Conservation (phyloP, 306 rosid species). For the Malus orientalis region DNA sequence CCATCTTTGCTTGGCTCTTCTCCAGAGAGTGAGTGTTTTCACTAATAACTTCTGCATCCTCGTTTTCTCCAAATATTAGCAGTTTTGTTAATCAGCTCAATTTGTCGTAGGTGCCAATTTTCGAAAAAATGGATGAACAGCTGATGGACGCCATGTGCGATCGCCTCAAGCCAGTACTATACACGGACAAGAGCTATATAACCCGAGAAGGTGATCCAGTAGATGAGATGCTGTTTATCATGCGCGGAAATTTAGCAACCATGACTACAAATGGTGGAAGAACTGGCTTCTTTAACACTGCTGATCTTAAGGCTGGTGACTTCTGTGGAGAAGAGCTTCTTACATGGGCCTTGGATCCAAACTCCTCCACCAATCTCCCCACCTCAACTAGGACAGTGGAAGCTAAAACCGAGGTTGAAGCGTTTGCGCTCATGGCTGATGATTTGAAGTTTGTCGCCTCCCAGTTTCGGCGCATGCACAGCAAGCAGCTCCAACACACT, state of each 20-base stretch:
- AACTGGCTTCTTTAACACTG: conserved; percentile 57
- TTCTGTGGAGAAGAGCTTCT: conserved; percentile 97
- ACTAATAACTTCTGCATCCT: background rate
- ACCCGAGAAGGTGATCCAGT: conserved; percentile 87
- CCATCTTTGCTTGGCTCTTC: conserved; percentile 68
- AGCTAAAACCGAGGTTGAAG: conserved; percentile 73
- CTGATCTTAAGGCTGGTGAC: conserved; percentile 60
- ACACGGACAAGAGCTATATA: conserved; percentile 52
- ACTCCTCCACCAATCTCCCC: conserved; percentile 52
- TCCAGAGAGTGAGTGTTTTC: conserved; percentile 48
- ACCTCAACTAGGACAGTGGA: conserved; percentile 67
- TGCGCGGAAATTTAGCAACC: conserved; percentile 58
- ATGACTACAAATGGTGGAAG: conserved; percentile 66
- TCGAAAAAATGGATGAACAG: conserved; percentile 57
- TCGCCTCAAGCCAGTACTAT: conserved; percentile 66
- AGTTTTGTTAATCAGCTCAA: background rate
- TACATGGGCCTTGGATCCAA: conserved; percentile 84
- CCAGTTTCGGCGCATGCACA: conserved; percentile 66
- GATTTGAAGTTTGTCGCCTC: conserved; percentile 67
- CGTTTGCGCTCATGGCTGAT: conserved; percentile 68
- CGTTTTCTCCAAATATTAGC: background rate
- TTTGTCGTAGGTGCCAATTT: conserved; percentile 59
- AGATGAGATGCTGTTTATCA: conserved; percentile 81
- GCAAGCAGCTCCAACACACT: conserved; percentile 52
- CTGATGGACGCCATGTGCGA: conserved; percentile 71